Base-by-base conservation (phyloP, 345 rosid species). In the Hibiscus trionum region DNA sequence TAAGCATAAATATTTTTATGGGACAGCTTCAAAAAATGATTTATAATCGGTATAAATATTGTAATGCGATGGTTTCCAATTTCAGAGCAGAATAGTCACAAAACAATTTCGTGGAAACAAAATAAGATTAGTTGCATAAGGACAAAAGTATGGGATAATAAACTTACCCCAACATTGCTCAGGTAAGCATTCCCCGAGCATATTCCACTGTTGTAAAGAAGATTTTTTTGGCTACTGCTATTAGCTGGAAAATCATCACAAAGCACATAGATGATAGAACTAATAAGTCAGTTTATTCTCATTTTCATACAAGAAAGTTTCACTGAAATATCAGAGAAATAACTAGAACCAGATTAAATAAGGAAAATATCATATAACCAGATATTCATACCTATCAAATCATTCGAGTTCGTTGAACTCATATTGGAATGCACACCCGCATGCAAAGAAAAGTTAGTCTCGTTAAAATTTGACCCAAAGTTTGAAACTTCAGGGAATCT, bases 401-500 rank as follows among this genome's bases (percentile, higher is more conserved):
- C 76, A 67, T 77, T 79, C 60, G 73, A 66, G 29, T 76, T 79
- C 80, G 78, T 63, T 42, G 71, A 65, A 70, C 44, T 71, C 44
- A 77, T 19, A 72, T 72, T 52, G 10, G 68, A 42, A 66, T 39
- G 31, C 11, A 57, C 60, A 31, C 53, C 77, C 3, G 1, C 35
- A 66, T 82, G 79, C 59, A 72, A 68, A 31, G 80, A 63, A 67
- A 82, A 75, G 65, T 72, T 71, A 61, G 72, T 77, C 74, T 56
- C 72, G 69, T 76, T 70, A 70, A 68, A 72, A 74, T 63, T 61
- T 57, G 81, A 71, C 75, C 79, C 83, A 76, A 44, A 67, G 77
- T 75, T 79, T 70, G 81, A 47, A 82, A 57, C 84, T 61, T 77
- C 85, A 73, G 79, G 72, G 42, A 55, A 55, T 78, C 77, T 86